Conservation (phyloP, 768 basidiomycete species). For the Hypholoma sublateritium region DNA sequence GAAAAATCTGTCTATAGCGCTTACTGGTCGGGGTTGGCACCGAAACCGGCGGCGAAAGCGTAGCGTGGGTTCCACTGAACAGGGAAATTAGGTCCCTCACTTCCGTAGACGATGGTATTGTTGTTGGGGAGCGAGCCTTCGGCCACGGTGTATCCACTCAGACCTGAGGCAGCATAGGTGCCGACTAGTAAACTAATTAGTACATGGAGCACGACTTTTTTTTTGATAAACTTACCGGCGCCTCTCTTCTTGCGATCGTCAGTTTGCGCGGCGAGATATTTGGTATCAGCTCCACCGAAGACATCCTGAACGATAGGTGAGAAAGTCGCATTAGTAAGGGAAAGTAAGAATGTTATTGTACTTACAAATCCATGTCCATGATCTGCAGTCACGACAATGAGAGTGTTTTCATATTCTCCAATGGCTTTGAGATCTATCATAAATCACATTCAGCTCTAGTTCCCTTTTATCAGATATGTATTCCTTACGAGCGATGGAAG, state of each 20-base stretch:
- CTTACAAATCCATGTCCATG: constrained; percentile 47
- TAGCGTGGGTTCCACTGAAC: constrained; percentile 46
- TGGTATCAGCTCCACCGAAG: constrained; percentile 40
- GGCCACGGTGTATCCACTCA: constrained; percentile 40
- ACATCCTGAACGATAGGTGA: constrained; percentile 32
- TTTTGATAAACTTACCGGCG: constrained; percentile 19
- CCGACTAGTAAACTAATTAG: constrained; percentile 27
- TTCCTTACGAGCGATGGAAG: constrained; percentile 37
- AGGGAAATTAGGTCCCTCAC: constrained; percentile 44
- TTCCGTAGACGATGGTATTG: constrained; percentile 35
- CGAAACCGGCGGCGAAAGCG: constrained; percentile 40
- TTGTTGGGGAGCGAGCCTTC: constrained; percentile 38
- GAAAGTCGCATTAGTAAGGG: background rate
- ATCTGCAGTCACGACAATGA: constrained; percentile 46
- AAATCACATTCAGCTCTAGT: background rate
- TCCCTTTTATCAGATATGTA: background rate
- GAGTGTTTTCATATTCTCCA: constrained; percentile 40
- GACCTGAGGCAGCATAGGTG: constrained; percentile 35
- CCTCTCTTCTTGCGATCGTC: constrained; percentile 32
- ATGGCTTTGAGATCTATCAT: constrained; percentile 39
- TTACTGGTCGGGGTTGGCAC: constrained; percentile 42
- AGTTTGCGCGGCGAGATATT: constrained; percentile 33
- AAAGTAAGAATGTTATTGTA: background rate
- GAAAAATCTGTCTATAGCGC: constrained; percentile 12
- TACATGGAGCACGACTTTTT: background rate